Percentiles rank a stretch among this genome's conserved stretches.
These are phyloP conservation scores for Salix koriyanagi DNA, from an alignment of 345 rosid genomes.

Conservation along the genomic window DNA sequence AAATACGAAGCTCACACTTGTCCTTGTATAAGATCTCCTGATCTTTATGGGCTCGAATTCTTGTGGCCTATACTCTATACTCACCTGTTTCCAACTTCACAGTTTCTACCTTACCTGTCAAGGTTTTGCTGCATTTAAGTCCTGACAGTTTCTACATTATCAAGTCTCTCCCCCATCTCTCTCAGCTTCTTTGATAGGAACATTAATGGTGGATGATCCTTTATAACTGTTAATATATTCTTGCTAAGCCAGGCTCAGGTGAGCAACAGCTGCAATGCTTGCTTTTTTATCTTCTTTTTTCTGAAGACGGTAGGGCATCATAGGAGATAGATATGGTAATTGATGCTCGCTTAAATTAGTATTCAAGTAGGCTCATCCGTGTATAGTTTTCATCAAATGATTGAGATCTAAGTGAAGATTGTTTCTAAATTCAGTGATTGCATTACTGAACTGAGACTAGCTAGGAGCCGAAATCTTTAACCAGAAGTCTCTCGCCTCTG, in stretches of 20 bases:
- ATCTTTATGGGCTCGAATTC: neutral
- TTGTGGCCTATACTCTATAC: neutral
- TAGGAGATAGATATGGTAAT: neutral
- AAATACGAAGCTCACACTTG: neutral
- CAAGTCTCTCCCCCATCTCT: neutral
- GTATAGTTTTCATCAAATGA: neutral
- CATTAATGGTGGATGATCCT: neutral
- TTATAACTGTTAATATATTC: neutral
- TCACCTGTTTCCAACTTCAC: neutral
- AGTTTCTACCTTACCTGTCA: neutral
- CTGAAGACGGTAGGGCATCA: neutral
- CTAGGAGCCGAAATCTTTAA: neutral
- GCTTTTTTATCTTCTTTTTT: too few species aligned
- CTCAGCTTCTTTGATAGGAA: neutral
- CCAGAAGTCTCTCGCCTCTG: neutral
- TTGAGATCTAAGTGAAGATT: neutral
- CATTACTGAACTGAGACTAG: neutral
- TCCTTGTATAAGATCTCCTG: neutral
- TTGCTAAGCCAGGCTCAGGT: slow-evolving; percentile 1
- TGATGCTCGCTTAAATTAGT: neutral
- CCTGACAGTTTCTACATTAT: neutral
- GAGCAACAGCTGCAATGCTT: neutral
- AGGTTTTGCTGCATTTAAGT: neutral
- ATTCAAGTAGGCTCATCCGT: neutral
- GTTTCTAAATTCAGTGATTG: neutral